Percentiles rank a stretch among this genome's conserved stretches.
These are phyloP conservation scores for Exophiala aquamarina DNA, from an alignment of 2,329 filamentous ascomycete species.

Conservation along the genomic window DNA sequence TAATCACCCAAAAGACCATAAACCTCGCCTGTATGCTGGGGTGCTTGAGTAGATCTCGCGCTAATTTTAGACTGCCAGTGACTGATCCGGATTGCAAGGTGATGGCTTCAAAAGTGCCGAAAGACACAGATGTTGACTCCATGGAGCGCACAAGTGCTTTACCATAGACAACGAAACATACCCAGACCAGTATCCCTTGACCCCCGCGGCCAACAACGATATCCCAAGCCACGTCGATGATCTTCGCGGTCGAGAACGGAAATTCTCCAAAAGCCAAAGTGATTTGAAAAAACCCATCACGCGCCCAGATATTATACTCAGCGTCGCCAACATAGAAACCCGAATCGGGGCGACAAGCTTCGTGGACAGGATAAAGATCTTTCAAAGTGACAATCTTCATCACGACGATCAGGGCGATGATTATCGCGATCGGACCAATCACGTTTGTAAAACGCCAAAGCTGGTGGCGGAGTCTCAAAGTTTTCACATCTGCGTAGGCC, in stretches of 20 bases:
- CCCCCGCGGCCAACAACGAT: slow-evolving; percentile 32
- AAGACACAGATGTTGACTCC: slow-evolving; percentile 35
- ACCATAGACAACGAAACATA: slow-evolving; percentile 35
- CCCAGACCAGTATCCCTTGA: slow-evolving; percentile 32
- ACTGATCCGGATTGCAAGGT: slow-evolving; percentile 32
- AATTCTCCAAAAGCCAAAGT: slow-evolving; percentile 16
- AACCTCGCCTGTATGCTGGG: slow-evolving; percentile 18
- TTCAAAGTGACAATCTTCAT: background rate
- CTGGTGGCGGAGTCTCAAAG: background rate
- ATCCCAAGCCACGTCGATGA: slow-evolving; percentile 39
- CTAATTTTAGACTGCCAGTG: slow-evolving; percentile 29
- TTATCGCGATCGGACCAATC: background rate
- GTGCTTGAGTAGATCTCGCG: slow-evolving; percentile 28
- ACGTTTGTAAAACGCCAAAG: background rate
- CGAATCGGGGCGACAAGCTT: slow-evolving; percentile 12
- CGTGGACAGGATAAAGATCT: slow-evolving; percentile 1
- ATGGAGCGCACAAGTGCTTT: slow-evolving; percentile 35
- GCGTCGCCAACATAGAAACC: slow-evolving; percentile 12
- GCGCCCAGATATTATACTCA: slow-evolving; percentile 17
- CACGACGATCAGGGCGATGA: background rate
- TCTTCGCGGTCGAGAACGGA: slow-evolving; percentile 35
- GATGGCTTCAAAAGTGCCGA: slow-evolving; percentile 35
- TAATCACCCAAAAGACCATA: slow-evolving; percentile 34
- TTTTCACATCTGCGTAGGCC: background rate
- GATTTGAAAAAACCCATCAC: slow-evolving; percentile 19